Percentiles rank a stretch among this genome's conserved stretches.
Evolutionary conservation across 2,329 filamentous ascomycete species (phyloP).

Genomic region (Zasmidium angulare): DNA sequence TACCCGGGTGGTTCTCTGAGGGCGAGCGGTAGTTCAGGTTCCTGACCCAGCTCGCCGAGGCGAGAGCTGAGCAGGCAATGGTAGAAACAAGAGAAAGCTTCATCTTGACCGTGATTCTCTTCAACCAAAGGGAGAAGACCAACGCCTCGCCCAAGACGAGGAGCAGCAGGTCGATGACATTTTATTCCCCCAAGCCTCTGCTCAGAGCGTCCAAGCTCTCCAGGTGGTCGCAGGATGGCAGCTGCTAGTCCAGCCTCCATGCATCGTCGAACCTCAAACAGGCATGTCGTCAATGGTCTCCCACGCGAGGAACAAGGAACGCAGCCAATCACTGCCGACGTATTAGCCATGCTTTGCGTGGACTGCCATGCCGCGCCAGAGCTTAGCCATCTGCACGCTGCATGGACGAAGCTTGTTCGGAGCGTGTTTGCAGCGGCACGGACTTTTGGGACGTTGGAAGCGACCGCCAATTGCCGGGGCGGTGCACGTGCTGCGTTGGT

Average conservation of each 20-base stretch:
- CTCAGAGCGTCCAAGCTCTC: too few relatives aligned
- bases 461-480: too few relatives aligned
- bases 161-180: too few relatives aligned
- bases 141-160: too few relatives aligned
- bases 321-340: background rate
- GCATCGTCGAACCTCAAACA: too few relatives aligned
- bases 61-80: constrained; percentile 16
- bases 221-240: too few relatives aligned
- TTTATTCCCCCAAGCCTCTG: too few relatives aligned
- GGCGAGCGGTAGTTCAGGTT: constrained; percentile 70
- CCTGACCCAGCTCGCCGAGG: constrained; percentile 30
- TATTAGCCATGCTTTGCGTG: constrained; percentile 7
- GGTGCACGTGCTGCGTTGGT: too few relatives aligned
- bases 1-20: constrained; percentile 61
- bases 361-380: background rate
- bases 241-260: too few relatives aligned
- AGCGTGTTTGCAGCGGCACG: too few relatives aligned
- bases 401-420: too few relatives aligned
- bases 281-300: constrained; percentile 3
- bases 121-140: background rate
- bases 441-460: too few relatives aligned
- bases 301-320: background rate
- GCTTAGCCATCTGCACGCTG: background rate
- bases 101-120: constrained; percentile 10
- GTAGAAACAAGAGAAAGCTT: constrained; percentile 13